Conservation (phyloP, 2,329 filamentous ascomycete species). For the Hyphodiscus sp. region DNA sequence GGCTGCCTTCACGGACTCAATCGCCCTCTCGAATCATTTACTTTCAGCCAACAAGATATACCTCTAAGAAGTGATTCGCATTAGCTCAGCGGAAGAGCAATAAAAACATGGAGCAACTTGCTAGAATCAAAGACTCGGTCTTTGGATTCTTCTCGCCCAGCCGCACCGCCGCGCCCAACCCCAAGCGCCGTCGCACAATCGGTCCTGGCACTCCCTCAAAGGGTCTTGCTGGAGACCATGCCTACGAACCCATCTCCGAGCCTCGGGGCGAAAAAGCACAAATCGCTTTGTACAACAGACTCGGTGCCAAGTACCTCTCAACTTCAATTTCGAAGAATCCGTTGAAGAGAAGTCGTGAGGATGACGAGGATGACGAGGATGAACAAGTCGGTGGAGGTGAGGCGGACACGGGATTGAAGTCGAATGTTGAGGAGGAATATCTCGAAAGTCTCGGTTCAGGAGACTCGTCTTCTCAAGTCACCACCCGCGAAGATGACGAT, state of each 20-base stretch:
- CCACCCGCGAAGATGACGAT: neutral
- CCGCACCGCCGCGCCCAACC: neutral
- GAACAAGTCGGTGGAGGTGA: conserved; percentile 4
- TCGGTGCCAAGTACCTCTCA: conserved; percentile 15
- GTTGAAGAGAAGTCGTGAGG: conserved; percentile 21
- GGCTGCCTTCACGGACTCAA: too few species aligned
- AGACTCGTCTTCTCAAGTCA: conserved; percentile 19
- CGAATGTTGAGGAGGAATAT: neutral
- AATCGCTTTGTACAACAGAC: conserved; percentile 5
- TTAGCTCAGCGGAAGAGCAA: neutral
- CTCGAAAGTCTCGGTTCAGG: conserved; percentile 12
- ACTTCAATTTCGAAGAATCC: conserved; percentile 8
- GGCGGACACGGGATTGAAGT: neutral
- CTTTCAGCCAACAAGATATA: neutral
- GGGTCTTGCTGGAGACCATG: conserved; percentile 6
- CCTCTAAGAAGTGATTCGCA: neutral
- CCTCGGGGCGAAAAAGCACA: conserved; percentile 13
- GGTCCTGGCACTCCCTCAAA: conserved; percentile 17
- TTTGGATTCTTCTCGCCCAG: neutral
- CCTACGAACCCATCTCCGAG: conserved; percentile 16
- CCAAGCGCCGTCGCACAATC: conserved; percentile 27
- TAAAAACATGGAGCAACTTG: neutral
- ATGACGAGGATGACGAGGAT: conserved; percentile 19
- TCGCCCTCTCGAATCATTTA: neutral
- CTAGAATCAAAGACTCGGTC: neutral